Conservation (phyloP, 78 protist species). For the Cavenderia fasciculata region DNA sequence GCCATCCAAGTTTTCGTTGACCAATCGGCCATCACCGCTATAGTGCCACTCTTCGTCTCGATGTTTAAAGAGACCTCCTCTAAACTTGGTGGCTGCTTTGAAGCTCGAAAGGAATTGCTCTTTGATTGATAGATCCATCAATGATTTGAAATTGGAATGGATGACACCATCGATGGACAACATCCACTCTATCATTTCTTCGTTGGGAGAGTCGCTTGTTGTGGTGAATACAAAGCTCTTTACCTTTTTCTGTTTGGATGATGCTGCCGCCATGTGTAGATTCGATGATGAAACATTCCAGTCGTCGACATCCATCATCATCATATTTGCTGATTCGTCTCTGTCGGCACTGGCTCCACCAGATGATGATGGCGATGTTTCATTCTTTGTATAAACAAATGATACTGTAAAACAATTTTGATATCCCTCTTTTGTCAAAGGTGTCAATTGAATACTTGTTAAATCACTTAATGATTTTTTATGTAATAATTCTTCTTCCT, state of each 20-base stretch:
- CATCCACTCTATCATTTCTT: constrained; percentile 14
- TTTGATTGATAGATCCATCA: constrained; percentile 34
- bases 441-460: background rate
- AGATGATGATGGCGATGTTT: background rate
- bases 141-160: constrained; percentile 64
- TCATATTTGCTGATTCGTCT: too few species aligned
- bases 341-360: background rate
- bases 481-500: constrained; percentile 18
- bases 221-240: too few species aligned
- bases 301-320: background rate
- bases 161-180: constrained; percentile 54
- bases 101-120: constrained; percentile 16
- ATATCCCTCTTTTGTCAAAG: constrained; percentile 7
- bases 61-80: constrained; percentile 54
- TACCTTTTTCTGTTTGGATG: too few species aligned
- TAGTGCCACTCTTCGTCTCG: constrained; percentile 69
- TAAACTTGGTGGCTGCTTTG: constrained; percentile 12
- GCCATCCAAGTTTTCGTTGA: constrained; percentile 7
- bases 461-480: constrained; percentile 29
- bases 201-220: too few species aligned
- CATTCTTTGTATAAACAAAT: background rate
- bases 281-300: too few species aligned
- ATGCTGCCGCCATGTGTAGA: too few species aligned
- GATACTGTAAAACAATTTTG: constrained; percentile 26
- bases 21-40: constrained; percentile 37